phyloP scores from a whole-genome alignment of 179 eudicot genomes.

The Drosera spatulata region DNA sequence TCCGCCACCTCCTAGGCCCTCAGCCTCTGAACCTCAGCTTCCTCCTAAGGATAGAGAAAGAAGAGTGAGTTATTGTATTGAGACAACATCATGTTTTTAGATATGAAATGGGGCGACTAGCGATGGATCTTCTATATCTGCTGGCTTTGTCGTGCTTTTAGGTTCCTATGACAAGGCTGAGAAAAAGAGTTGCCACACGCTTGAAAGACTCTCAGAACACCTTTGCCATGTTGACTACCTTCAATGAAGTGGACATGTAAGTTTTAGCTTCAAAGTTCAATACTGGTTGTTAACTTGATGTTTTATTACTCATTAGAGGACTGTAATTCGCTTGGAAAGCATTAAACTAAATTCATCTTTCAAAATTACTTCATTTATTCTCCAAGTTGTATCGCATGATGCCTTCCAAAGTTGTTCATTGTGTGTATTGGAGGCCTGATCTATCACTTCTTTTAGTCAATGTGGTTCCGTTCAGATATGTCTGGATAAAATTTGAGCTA shows the following conservation, averaged over 20 bases:
- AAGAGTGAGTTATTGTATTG: slow-evolving; percentile 39
- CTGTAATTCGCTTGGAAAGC: background rate
- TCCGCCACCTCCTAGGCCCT: slow-evolving; percentile 30
- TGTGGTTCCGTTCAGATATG: too few species aligned
- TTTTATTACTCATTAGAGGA: background rate
- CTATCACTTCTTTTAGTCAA: too few species aligned
- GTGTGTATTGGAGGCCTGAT: too few species aligned
- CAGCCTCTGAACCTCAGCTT: slow-evolving; percentile 82
- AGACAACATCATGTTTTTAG: too few species aligned
- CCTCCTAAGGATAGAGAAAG: slow-evolving; percentile 99
- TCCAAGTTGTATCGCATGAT: too few species aligned
- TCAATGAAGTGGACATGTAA: slow-evolving; percentile 94
- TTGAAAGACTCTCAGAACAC: slow-evolving; percentile 96
- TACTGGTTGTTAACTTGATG: background rate
- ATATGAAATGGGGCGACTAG: too few species aligned
- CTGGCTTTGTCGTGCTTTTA: slow-evolving; percentile 13
- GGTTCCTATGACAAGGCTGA: slow-evolving; percentile 98
- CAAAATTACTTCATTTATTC: too few species aligned
- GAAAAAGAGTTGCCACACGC: slow-evolving; percentile 91
- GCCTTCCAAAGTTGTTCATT: too few species aligned
- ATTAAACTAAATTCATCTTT: too few species aligned
- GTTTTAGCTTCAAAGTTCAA: slow-evolving; percentile 9
- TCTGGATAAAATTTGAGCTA: too few species aligned
- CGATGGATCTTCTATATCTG: too few species aligned
- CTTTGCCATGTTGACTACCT: slow-evolving; percentile 93